phyloP scores from a whole-genome alignment of 108 stramenopile species.

The Cyclotella sp. region DNA sequence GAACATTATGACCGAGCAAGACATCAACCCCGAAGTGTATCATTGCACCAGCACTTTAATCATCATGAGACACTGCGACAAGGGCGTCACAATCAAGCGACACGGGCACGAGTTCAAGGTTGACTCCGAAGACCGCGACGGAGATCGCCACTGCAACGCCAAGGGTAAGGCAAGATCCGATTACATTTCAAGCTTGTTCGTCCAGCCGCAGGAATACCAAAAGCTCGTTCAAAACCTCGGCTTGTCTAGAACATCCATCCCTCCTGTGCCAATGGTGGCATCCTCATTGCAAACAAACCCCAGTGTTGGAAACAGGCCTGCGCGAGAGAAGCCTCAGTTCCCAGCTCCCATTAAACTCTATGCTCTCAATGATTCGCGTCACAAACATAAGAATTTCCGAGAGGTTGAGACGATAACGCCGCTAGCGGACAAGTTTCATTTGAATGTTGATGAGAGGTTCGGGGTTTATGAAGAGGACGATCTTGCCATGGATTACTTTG shows the following conservation, averaged over 20 bases:
- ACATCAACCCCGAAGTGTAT: slow-evolving; percentile 1
- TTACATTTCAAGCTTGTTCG: slow-evolving; percentile 50
- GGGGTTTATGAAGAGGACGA: slow-evolving; percentile 42
- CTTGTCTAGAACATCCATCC: neutral
- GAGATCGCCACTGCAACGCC: slow-evolving; percentile 40
- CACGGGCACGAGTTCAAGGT: slow-evolving; percentile 6
- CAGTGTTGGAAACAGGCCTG: neutral
- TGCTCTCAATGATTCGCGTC: slow-evolving; percentile 24
- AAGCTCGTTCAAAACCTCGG: neutral
- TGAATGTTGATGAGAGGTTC: slow-evolving; percentile 41
- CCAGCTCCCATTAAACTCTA: slow-evolving; percentile 45
- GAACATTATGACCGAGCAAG: neutral
- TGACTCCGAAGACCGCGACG: slow-evolving; percentile 21
- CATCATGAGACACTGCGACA: slow-evolving; percentile 53
- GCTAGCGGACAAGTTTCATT: slow-evolving; percentile 31
- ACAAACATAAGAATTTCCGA: slow-evolving; percentile 45
- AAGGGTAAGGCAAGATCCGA: slow-evolving; percentile 39
- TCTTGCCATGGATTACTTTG: slow-evolving; percentile 39
- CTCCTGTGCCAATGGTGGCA: slow-evolving; percentile 10
- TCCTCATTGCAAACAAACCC: neutral
- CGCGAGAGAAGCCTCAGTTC: slow-evolving; percentile 34
- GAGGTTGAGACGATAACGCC: slow-evolving; percentile 48
- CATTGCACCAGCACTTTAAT: slow-evolving; percentile 44
- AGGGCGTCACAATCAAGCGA: slow-evolving; percentile 17
- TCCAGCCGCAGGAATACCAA: slow-evolving; percentile 1